phyloP scores from a whole-genome alignment of 768 basidiomycete species.

The Paxillus ammoniavirescens region DNA sequence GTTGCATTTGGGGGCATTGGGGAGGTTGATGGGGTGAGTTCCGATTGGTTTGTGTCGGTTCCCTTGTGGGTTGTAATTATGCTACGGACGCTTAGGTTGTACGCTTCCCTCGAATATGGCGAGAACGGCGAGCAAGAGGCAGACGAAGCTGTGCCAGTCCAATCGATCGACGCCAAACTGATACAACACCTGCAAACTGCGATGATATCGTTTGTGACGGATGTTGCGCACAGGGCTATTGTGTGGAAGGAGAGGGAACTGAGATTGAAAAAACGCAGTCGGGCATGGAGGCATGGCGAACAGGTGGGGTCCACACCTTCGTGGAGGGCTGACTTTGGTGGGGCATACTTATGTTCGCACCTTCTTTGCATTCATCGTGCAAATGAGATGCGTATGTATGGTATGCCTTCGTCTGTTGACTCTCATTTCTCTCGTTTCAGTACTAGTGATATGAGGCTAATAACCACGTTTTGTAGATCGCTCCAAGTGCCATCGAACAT shows the following conservation, averaged over 20 bases:
- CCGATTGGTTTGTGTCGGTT: conserved; percentile 21
- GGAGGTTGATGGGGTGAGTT: conserved; percentile 42
- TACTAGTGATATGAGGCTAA: not conserved
- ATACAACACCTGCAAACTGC: conserved; percentile 46
- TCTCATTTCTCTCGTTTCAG: not conserved
- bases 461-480: conserved; percentile 36
- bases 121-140: conserved; percentile 18
- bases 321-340: not conserved
- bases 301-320: conserved; percentile 33
- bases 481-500: conserved; percentile 42
- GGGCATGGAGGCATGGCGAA: conserved; percentile 53
- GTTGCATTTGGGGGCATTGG: conserved; percentile 36
- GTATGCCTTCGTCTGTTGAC: not conserved
- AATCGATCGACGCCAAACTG: conserved; percentile 48
- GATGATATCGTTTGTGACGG: conserved; percentile 50
- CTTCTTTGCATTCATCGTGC: not conserved
- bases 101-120: conserved; percentile 26
- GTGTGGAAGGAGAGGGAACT: conserved; percentile 58
- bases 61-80: conserved; percentile 2
- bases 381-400: not conserved
- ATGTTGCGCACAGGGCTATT: conserved; percentile 50
- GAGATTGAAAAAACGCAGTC: conserved; percentile 54
- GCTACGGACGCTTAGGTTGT: conserved; percentile 21
- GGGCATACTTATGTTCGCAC: not conserved
- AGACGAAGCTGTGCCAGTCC: conserved; percentile 19